Conservation (phyloP, 2,329 filamentous ascomycete genomes). For the Talaromyces atroroseus region DNA sequence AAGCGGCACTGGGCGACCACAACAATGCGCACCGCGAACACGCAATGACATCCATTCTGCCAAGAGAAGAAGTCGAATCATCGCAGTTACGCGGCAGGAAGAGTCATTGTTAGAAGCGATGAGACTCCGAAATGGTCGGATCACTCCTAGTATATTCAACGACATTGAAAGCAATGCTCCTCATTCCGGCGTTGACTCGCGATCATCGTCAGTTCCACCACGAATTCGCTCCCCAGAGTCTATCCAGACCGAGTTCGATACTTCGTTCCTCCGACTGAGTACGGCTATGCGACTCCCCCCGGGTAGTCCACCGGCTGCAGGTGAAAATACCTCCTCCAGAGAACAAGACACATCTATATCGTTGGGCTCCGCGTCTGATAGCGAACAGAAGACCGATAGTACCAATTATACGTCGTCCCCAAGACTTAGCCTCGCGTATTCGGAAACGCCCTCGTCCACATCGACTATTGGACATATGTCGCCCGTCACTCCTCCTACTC, state of each 20-base stretch:
- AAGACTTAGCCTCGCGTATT: constrained; percentile 30
- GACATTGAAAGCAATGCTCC: constrained; percentile 15
- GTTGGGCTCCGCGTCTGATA: constrained; percentile 28
- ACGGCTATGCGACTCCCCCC: constrained; percentile 25
- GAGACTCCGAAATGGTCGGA: constrained; percentile 43
- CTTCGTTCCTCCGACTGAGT: constrained; percentile 37
- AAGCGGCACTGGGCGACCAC: neutral
- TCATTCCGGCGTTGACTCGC: constrained; percentile 25
- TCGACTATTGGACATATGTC: constrained; percentile 33
- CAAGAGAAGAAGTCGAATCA: constrained; percentile 42
- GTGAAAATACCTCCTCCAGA: constrained; percentile 24
- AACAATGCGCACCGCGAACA: neutral
- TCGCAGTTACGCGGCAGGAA: constrained; percentile 51
- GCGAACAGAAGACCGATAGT: constrained; percentile 28
- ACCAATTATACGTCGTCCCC: constrained; percentile 26
- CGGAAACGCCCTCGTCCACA: constrained; percentile 35
- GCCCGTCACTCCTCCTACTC: constrained; percentile 37
- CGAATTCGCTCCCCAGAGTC: constrained; percentile 26
- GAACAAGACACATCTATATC: constrained; percentile 25
- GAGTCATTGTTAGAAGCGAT: constrained; percentile 48
- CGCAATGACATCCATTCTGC: constrained; percentile 3
- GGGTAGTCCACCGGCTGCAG: constrained; percentile 14
- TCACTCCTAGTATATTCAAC: constrained; percentile 39
- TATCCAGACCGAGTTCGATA: constrained; percentile 28
- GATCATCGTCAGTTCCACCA: constrained; percentile 25